Evolutionary conservation across 352 stramenopile species (phyloP), one percentile per base, ranked within the genome.

Genomic region (Pilasporangium apinafurcum): DNA sequence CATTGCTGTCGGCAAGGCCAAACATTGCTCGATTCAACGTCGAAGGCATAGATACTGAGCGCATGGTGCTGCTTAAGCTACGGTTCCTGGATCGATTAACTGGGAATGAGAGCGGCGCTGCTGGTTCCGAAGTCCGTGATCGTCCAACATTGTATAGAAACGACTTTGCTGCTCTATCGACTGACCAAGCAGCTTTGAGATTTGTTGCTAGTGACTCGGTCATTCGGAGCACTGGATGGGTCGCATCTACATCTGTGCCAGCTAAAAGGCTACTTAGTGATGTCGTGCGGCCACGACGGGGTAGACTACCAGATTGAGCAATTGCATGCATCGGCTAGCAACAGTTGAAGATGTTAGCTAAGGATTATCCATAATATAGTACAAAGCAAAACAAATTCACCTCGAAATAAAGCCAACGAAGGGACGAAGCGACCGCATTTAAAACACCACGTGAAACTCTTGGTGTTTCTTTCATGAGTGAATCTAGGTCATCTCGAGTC

Each of bases 321-420:
- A 89, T 87, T 0, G 64, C 68, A 14, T 69, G 57, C 40, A 87
- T 50, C 5, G 76, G 76, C 74, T 88, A 21, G 33, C 6, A 7
- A n/a, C 33, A 28, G 12, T 52, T 21, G 33, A 39, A 36, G 42
- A 36, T 17, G n/a, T n/a, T n/a, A n/a, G n/a, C n/a, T n/a, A n/a
- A n/a, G n/a, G n/a, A n/a, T n/a, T n/a, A n/a, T n/a, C n/a, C n/a
- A n/a, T n/a, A n/a, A n/a, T n/a, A n/a, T n/a, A n/a, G 18, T 5
- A 36, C 17, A 40, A 17, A 35, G 16, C 24, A 9, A 37, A 4
- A 41, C 4, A 14, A 9, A 38, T 58, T 38, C 63, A 88, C 76
- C 66, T 89, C 71, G 33, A 86, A 86, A 37, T 91, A 93, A 6
- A 90, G 52, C 54, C 76, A 81, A 8, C 74, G 71, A 26, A 93